These are phyloP conservation scores for Monotropa hypopitys DNA, from an alignment of 179 eudicot species.

Conservation along the genomic window DNA sequence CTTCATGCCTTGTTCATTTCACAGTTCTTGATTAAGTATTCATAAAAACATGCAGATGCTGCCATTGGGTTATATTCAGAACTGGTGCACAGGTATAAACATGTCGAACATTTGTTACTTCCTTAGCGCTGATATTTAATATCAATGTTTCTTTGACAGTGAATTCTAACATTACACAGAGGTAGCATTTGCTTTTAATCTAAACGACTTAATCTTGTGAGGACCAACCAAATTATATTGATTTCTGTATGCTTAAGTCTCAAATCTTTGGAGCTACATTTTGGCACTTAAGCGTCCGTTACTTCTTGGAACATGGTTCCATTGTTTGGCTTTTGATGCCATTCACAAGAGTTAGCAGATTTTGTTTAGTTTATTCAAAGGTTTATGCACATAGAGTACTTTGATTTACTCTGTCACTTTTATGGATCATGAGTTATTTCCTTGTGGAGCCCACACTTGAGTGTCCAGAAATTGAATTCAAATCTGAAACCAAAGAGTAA, in stretches of 20 bases:
- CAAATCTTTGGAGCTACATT: background rate
- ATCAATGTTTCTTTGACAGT: background rate
- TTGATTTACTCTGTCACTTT: background rate
- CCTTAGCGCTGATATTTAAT: background rate
- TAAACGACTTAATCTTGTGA: background rate
- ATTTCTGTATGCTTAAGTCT: background rate
- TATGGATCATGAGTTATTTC: background rate
- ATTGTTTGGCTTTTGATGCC: background rate
- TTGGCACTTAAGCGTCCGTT: background rate
- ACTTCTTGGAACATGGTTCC: background rate
- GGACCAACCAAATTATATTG: background rate
- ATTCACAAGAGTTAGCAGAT: background rate
- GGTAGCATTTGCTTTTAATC: background rate
- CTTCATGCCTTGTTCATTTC: background rate
- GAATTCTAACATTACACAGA: background rate
- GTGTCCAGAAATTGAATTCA: background rate
- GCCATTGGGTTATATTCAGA: conserved; percentile 87
- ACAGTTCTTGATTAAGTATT: background rate
- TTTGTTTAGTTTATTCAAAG: background rate
- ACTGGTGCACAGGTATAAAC: conserved; percentile 56
- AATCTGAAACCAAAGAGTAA: background rate
- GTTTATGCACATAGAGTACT: background rate
- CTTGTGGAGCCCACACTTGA: background rate
- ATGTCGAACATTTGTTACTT: background rate
- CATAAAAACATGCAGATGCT: conserved; percentile 53